These are phyloP conservation scores for Curvularia hawaiiensis DNA, from an alignment of 2,329 filamentous ascomycete genomes.

Conservation along the genomic window DNA sequence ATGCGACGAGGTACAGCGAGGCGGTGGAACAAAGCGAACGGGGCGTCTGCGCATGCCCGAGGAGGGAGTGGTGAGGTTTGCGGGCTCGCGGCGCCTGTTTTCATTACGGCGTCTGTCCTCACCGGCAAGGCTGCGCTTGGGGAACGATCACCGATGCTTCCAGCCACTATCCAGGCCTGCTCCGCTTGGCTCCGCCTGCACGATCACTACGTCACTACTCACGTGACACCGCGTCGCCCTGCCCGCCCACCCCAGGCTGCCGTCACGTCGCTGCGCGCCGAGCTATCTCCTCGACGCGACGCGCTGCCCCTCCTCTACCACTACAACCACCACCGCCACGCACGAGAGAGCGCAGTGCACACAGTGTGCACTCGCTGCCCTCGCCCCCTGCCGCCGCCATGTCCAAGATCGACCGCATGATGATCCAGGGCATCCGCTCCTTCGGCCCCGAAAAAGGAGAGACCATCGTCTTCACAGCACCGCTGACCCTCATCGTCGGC, in stretches of 20 bases:
- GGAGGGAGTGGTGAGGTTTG: conserved; percentile 12
- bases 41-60: conserved; percentile 10
- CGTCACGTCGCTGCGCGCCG: not conserved
- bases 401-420: conserved; percentile 84
- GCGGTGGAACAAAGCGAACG: conserved; percentile 11
- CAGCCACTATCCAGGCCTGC: conserved; percentile 1
- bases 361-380: not conserved
- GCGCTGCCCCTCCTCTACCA: not conserved
- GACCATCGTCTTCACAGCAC: conserved; percentile 85
- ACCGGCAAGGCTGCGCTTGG: conserved; percentile 8
- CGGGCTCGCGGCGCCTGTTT: conserved; percentile 5
- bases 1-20: conserved; percentile 5
- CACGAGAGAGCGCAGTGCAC: not conserved
- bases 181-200: not conserved
- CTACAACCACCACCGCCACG: not conserved
- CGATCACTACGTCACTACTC: not conserved
- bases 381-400: conserved; percentile 11
- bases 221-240: conserved; percentile 11
- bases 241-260: conserved; percentile 1
- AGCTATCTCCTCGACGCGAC: not conserved
- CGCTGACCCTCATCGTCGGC: conserved; percentile 93
- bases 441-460: conserved; percentile 79
- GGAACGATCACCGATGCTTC: conserved; percentile 3
- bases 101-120: conserved; percentile 10
- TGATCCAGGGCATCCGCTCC: conserved; percentile 82